Evolutionary conservation across 2,329 filamentous ascomycete genomes (phyloP).

Genomic region (Fusarium torulosum): DNA sequence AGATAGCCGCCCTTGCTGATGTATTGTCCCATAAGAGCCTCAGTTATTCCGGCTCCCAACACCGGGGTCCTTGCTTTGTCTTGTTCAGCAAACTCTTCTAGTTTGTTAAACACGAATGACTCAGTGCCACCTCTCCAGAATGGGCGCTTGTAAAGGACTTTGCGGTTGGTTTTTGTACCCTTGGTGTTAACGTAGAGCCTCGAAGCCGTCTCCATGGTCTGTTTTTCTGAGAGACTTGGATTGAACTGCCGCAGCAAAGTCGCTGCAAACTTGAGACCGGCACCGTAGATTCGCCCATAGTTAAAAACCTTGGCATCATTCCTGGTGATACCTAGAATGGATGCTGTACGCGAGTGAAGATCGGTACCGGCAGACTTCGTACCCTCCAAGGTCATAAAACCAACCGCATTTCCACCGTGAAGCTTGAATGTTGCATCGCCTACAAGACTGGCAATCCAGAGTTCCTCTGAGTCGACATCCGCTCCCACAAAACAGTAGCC

Average conservation of each 20-base stretch:
- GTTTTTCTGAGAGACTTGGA: conserved; percentile 79
- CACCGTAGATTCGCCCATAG: conserved; percentile 98
- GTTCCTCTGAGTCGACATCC: conserved; percentile 95
- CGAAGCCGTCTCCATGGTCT: conserved; percentile 81
- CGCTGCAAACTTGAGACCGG: conserved; percentile 91
- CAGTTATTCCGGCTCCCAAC: conserved; percentile 93
- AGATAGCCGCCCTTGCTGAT: conserved; percentile 92
- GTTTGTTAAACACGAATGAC: conserved; percentile 97
- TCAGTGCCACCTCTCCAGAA: conserved; percentile 99
- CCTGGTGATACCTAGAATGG: conserved; percentile 91
- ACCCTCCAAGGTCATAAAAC: conserved; percentile 98
- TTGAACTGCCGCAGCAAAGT: conserved; percentile 95
- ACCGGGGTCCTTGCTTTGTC: conserved; percentile 91
- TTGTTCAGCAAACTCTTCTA: conserved; percentile 98
- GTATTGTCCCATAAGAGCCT: conserved; percentile 89
- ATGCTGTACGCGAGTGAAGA: conserved; percentile 91
- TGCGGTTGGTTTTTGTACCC: conserved; percentile 84
- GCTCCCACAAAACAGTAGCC: conserved; percentile 96
- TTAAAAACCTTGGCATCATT: conserved; percentile 99
- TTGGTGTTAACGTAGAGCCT: conserved; percentile 92
- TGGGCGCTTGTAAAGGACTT: conserved; percentile 74
- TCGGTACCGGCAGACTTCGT: conserved; percentile 95
- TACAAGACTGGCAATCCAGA: conserved; percentile 97
- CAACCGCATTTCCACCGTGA: conserved; percentile 95
- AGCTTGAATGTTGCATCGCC: conserved; percentile 95